Evolutionary conservation across 495 filamentous ascomycete species (phyloP), one percentile per base, ranked within the genome.

Genomic region (Monascus purpureus): DNA sequence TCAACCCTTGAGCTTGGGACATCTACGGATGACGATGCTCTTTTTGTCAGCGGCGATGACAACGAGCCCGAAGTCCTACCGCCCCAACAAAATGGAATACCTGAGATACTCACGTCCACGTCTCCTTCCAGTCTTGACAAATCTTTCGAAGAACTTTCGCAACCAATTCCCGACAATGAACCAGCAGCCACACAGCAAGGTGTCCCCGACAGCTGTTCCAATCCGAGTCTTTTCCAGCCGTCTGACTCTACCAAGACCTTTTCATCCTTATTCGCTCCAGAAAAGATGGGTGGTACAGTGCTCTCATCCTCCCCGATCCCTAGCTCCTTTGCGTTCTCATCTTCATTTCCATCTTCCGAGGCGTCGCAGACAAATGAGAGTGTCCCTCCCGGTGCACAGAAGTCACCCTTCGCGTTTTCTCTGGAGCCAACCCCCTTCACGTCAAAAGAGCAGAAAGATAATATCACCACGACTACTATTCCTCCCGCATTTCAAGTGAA

Each of bases 21-120:
- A 24, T 26, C 33, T 4, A 25, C 37, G 7, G 40, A 59, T 14
- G 47, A 59, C 17, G 55, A 61, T 23, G 46, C 53, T 11, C 53
- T 69, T 17, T 68, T 68, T 32, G 52, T 69, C 17, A 55, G 50
- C 38, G 56, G 55, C 17, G 50, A 54, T 17, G 57, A 55, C 4
- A 64, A 61, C 14, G 35, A 46, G 26, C 41, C 29, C 8, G 18
- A 29, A 13, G 12, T 22, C 14, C 29, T 32, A 13, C 20, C 16
- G 13, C 5, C 29, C 17, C 29, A 39, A 31, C n/a, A 29, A 13
- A 35, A 33, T 17, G 32, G 28, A 7, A 18, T 25, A 5, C n/a
- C 35, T 13, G 23, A 12, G n/a, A 28, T 33, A 11, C 30, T 13
- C 8, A 29, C n/a, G 16, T 23, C 13, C 12, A 19, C 35, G 6